These are phyloP conservation scores for Priceomyces castillae DNA, from an alignment of 805 yeast species.

Conservation along the genomic window DNA sequence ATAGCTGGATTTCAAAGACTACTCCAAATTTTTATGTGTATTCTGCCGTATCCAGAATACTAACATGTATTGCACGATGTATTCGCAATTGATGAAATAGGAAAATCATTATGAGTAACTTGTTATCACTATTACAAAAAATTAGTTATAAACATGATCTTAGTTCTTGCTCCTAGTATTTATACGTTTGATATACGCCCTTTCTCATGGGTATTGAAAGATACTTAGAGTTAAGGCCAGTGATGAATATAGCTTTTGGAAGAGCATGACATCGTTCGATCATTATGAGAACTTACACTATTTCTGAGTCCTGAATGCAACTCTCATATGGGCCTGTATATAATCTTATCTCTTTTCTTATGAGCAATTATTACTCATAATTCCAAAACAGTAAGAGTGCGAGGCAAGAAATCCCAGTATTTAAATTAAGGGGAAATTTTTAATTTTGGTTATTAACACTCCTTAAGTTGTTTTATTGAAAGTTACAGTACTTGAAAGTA, in stretches of 20 bases:
- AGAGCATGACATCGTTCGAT: slow-evolving; percentile 9
- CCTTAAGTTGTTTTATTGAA: no score
- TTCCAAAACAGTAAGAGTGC: not conserved
- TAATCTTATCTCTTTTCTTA: not conserved
- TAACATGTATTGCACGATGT: not conserved
- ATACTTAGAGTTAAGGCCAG: not conserved
- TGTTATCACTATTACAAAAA: not conserved
- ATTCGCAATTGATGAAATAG: no score
- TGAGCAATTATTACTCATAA: not conserved
- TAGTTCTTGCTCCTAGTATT: no score
- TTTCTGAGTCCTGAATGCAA: slow-evolving; percentile 9
- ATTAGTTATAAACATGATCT: no score
- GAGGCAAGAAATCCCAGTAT: not conserved
- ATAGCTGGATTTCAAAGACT: no score
- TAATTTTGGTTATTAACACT: no score
- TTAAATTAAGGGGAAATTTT: not conserved
- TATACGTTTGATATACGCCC: not conserved
- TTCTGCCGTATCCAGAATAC: not conserved
- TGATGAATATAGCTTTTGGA: slow-evolving; percentile 3
- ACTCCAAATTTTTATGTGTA: no score
- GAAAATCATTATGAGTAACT: slow-evolving; percentile 2
- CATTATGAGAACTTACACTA: not conserved
- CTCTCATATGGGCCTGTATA: not conserved
- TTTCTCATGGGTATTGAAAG: no score
- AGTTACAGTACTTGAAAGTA: no score